Conservation (phyloP, 805 yeast species). For the Wickerhamomyces kurtzmanii region DNA sequence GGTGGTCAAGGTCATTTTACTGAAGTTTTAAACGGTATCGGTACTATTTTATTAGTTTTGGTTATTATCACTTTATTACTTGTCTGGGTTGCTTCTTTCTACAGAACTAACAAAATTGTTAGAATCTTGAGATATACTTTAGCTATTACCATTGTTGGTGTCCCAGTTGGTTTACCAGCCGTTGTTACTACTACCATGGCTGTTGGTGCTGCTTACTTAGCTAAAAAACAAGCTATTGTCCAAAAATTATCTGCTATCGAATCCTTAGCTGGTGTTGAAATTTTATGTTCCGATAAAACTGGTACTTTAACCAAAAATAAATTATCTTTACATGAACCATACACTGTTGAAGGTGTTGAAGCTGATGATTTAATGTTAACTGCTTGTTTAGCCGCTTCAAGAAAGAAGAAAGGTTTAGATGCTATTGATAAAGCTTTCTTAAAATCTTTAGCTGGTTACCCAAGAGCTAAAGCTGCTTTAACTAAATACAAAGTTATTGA, state of each 20-base stretch:
- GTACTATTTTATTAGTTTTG: slow-evolving; percentile 82
- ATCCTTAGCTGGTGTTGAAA: slow-evolving; percentile 95
- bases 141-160: slow-evolving; percentile 96
- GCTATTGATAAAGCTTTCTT: slow-evolving; percentile 96
- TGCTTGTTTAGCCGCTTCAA: slow-evolving; percentile 95
- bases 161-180: slow-evolving; percentile 98
- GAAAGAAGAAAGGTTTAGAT: slow-evolving; percentile 97
- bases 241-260: slow-evolving; percentile 95
- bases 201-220: slow-evolving; percentile 98
- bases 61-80: slow-evolving; percentile 80
- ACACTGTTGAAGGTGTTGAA: slow-evolving; percentile 95
- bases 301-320: slow-evolving; percentile 98
- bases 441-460: slow-evolving; percentile 79
- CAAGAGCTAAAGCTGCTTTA: slow-evolving; percentile 87
- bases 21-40: slow-evolving; percentile 95
- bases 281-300: slow-evolving; percentile 95
- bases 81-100: slow-evolving; percentile 92
- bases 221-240: slow-evolving; percentile 95
- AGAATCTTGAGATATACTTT: slow-evolving; percentile 83
- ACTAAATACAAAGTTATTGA: slow-evolving; percentile 90
- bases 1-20: slow-evolving; percentile 95
- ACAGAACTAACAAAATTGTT: slow-evolving; percentile 83
- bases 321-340: slow-evolving; percentile 92
- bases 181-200: slow-evolving; percentile 99
- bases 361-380: slow-evolving; percentile 94